Base-by-base conservation (phyloP, 2,329 filamentous ascomycete genomes). In the Aspergillus latus region DNA sequence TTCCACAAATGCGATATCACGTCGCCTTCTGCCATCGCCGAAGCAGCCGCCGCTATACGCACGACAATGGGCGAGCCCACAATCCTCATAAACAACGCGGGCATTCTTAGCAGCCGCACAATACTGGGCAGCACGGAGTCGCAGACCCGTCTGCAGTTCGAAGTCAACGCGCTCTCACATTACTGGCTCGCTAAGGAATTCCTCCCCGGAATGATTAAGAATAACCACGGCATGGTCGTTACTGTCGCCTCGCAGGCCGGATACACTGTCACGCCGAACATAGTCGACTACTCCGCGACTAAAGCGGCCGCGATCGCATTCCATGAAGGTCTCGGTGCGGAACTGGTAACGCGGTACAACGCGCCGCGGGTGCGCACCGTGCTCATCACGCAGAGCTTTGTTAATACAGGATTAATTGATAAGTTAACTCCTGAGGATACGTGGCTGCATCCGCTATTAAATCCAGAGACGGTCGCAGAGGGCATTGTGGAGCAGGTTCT, bases 1-100 rank as follows among this genome's bases (percentile, higher is more conserved):
- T 88, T 85, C 75, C 89, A 85, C 75, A 75, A 85, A 62, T 88
- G 86, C 74, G 88, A 92, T 71, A 82, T 92, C 62, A 84, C 85
- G 48, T 85, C 81, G 0, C 75, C 82, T 3, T 67, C 77, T 11
- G 78, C 77, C 36, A 80, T 90, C 62, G 68, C 78, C 5, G 68
- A 74, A 2, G 79, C 80, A 5, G 85, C 84, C 0, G 65, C 76
- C 10, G 66, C 74, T 4, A 80, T 90, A 65, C 80, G 82, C 51
- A 68, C 72, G 30, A 69, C 80, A 10, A 75, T 89, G 54, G 88
- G 87, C 55, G 66, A 82, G 48, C 88, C 88, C 0, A 90, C 87
- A 0, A 76, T 91, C 59, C 76, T 91, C 3, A 86, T 68, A 54
- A 68, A 69, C 59, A 70, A 69, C 26, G 66, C 66, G 0, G 67